Conservation (phyloP, 208 protist genomes). For the Spongospora subterranea region DNA sequence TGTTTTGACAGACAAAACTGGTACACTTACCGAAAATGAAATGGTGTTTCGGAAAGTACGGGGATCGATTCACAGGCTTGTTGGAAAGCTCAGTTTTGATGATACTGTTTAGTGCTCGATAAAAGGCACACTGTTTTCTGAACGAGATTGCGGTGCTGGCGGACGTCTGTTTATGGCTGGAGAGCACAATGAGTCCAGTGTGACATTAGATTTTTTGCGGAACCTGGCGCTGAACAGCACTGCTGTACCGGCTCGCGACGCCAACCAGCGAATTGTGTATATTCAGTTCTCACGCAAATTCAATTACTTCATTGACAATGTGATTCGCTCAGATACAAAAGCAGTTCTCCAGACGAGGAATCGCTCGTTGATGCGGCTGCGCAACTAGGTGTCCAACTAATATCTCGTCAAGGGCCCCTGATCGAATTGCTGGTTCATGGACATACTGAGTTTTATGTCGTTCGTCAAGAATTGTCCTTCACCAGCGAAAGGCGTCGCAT, state of each 20-base stretch:
- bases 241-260: neutral
- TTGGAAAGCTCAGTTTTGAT: neutral
- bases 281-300: neutral
- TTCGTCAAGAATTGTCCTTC: slow-evolving; percentile 55
- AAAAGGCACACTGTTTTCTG: slow-evolving; percentile 25
- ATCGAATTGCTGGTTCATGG: slow-evolving; percentile 44
- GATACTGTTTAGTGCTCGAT: slow-evolving; percentile 23
- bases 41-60: slow-evolving; percentile 72
- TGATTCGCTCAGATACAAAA: neutral
- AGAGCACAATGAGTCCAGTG: slow-evolving; percentile 34
- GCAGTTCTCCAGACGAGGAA: slow-evolving; percentile 72
- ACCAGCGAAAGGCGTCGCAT: slow-evolving; percentile 28
- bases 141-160: slow-evolving; percentile 5
- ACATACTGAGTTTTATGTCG: slow-evolving; percentile 28
- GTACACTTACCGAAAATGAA: slow-evolving; percentile 76
- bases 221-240: slow-evolving; percentile 34
- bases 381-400: slow-evolving; percentile 46
- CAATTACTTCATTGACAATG: neutral
- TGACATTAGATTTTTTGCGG: slow-evolving; percentile 33
- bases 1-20: slow-evolving; percentile 80
- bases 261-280: neutral
- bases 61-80: neutral
- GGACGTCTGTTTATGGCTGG: slow-evolving; percentile 50
- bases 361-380: slow-evolving; percentile 69
- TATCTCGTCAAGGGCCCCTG: neutral